Conservation (phyloP, 2,329 filamentous ascomycete genomes). For the Daldinia sp. region DNA sequence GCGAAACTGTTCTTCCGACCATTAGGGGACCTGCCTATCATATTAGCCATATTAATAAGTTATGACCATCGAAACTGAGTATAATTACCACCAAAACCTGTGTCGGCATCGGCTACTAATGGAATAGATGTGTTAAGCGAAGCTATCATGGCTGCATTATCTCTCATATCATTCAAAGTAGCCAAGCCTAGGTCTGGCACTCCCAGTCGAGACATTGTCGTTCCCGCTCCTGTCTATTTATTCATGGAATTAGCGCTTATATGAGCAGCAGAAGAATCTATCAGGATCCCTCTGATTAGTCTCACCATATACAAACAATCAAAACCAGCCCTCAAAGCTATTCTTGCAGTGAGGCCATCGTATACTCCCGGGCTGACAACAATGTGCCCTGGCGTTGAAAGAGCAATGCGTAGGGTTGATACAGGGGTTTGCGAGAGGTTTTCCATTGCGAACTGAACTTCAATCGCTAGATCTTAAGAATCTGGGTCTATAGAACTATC, state of each 20-base stretch:
- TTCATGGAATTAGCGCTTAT: not conserved
- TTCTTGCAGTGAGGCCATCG: slow-evolving; percentile 1
- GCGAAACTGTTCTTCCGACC: slow-evolving; percentile 2
- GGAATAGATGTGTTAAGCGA: not conserved
- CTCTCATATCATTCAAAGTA: slow-evolving; percentile 2
- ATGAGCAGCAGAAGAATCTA: not conserved
- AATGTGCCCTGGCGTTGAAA: not conserved
- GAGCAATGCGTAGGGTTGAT: not conserved
- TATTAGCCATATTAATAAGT: not conserved
- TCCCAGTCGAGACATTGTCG: slow-evolving; percentile 3
- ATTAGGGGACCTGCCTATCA: not conserved
- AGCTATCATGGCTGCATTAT: slow-evolving; percentile 11
- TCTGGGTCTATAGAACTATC: not conserved
- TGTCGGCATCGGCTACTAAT: slow-evolving; percentile 3
- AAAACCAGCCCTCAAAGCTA: slow-evolving; percentile 1
- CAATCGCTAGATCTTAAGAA: not conserved
- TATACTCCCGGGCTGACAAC: slow-evolving; percentile 1
- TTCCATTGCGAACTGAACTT: not conserved
- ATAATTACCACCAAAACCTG: not conserved
- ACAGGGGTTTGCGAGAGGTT: not conserved
- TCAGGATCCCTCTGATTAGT: not conserved
- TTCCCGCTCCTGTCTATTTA: slow-evolving; percentile 2
- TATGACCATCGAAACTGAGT: not conserved
- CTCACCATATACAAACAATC: slow-evolving; percentile 7
- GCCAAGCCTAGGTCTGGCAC: not conserved